These are phyloP conservation scores for Monosporascus sp. DNA, from an alignment of 2,329 filamentous ascomycete genomes.

Conservation along the genomic window DNA sequence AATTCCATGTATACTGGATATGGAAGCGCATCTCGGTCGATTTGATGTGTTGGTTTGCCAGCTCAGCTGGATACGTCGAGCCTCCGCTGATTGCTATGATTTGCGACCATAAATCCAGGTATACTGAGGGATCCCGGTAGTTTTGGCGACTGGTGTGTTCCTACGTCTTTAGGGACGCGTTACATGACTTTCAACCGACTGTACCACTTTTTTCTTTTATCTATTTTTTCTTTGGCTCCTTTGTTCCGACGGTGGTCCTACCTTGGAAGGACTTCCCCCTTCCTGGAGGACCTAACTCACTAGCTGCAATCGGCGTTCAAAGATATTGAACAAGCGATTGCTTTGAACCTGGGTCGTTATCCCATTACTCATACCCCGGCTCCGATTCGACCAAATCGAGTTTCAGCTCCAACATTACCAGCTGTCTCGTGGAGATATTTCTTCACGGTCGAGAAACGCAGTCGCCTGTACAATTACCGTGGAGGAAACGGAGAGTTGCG, in stretches of 20 bases:
- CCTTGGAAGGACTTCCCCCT: not conserved
- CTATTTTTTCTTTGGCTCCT: not conserved
- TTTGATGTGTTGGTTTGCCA: constrained; percentile 21
- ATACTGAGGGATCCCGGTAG: constrained; percentile 9
- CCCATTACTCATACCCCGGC: constrained; percentile 1
- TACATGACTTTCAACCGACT: too few relatives aligned
- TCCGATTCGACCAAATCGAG: not conserved
- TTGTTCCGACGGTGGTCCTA: not conserved
- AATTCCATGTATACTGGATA: constrained; percentile 24
- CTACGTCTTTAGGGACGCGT: not conserved
- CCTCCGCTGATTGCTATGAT: constrained; percentile 4
- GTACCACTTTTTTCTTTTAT: not conserved
- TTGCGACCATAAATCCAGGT: constrained; percentile 6
- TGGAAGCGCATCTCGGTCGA: constrained; percentile 18
- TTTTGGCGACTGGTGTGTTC: constrained; percentile 4
- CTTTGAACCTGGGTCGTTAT: constrained; percentile 1
- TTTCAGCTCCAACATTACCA: constrained; percentile 2
- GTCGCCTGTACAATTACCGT: constrained; percentile 1
- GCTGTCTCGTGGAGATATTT: constrained; percentile 2
- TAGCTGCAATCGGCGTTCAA: not conserved
- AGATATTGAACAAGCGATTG: not conserved
- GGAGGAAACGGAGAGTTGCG: not conserved
- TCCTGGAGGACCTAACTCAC: not conserved
- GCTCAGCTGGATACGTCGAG: constrained; percentile 25
- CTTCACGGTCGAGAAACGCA: not conserved